phyloP scores from a whole-genome alignment of 768 basidiomycete genomes.

The Cystofilobasidium bisporidii region DNA sequence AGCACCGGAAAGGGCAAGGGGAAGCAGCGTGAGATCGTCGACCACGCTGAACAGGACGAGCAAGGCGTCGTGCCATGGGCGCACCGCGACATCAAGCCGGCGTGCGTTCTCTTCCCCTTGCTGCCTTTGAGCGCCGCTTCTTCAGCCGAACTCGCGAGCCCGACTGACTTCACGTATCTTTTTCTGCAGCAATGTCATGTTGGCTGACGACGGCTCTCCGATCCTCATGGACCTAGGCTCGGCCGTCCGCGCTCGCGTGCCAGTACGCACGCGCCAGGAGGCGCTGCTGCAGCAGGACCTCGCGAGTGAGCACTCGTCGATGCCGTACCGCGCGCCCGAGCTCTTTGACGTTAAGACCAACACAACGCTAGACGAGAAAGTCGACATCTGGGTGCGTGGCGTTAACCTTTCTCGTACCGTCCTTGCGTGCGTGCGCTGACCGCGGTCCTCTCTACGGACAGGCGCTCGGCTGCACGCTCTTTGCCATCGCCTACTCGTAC shows the following conservation, averaged over 20 bases:
- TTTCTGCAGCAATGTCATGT: slow-evolving; percentile 75
- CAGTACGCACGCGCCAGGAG: slow-evolving; percentile 69
- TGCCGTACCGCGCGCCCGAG: slow-evolving; percentile 97
- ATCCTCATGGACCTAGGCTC: slow-evolving; percentile 99
- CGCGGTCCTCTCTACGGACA: slow-evolving; percentile 36
- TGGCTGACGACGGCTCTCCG: slow-evolving; percentile 80
- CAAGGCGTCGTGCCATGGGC: slow-evolving; percentile 71
- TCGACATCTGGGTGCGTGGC: slow-evolving; percentile 80
- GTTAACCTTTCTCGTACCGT: neutral
- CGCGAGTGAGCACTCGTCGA: slow-evolving; percentile 94
- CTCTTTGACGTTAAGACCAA: slow-evolving; percentile 96
- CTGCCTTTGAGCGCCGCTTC: neutral
- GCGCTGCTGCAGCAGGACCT: slow-evolving; percentile 90
- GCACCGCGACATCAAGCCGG: slow-evolving; percentile 93
- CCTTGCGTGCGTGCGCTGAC: too few species aligned
- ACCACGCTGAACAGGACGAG: slow-evolving; percentile 61
- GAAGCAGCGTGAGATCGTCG: slow-evolving; percentile 49
- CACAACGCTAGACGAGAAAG: slow-evolving; percentile 75
- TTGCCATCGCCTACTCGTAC: slow-evolving; percentile 78
- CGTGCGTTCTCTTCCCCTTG: slow-evolving; percentile 47
- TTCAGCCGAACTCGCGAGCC: too few species aligned
- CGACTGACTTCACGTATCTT: too few species aligned
- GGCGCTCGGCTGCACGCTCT: slow-evolving; percentile 94
- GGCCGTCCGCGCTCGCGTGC: slow-evolving; percentile 63
- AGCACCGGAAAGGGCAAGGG: slow-evolving; percentile 45